Evolutionary conservation across 345 rosid species (phyloP).

Genomic region (Mallotus nudiflorus): DNA sequence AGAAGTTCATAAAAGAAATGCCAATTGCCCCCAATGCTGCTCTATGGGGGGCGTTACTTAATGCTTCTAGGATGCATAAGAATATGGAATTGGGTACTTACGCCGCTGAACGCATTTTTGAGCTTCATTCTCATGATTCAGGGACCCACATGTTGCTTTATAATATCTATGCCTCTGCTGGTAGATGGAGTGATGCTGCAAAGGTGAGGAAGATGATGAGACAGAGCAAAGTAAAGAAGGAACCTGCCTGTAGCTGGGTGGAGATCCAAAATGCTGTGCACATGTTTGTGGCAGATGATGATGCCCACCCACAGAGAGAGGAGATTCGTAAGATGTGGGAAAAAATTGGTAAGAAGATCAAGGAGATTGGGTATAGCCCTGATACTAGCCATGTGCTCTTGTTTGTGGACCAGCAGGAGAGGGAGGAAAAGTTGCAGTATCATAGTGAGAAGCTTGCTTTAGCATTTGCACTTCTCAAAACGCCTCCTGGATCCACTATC

Average conservation of each 20-base stretch:
- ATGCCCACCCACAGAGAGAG: constrained; percentile 51
- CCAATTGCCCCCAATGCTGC: constrained; percentile 56
- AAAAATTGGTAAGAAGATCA: constrained; percentile 48
- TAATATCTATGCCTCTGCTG: constrained; percentile 61
- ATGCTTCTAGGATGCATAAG: constrained; percentile 72
- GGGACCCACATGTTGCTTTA: constrained; percentile 57
- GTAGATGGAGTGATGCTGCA: constrained; percentile 60
- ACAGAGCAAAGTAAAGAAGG: constrained; percentile 52
- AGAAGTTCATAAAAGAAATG: constrained; percentile 51
- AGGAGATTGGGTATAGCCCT: constrained; percentile 58
- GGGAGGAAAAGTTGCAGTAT: constrained; percentile 54
- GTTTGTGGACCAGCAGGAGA: constrained; percentile 58
- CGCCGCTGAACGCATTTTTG: constrained; percentile 54
- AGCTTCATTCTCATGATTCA: constrained; percentile 56
- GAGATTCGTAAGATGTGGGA: constrained; percentile 55
- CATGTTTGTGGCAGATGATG: constrained; percentile 65
- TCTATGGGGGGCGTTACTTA: constrained; percentile 62
- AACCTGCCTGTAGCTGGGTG: constrained; percentile 71
- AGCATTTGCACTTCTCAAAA: constrained; percentile 65
- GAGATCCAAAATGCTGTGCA: constrained; percentile 55
- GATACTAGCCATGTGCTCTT: constrained; percentile 57
- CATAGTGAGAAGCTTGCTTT: constrained; percentile 78
- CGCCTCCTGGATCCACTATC: constrained; percentile 57
- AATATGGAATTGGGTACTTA: constrained; percentile 54
- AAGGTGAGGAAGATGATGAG: constrained; percentile 60